Conservation (phyloP, 2,329 filamentous ascomycete species). For the Aspergillus cejpii region DNA sequence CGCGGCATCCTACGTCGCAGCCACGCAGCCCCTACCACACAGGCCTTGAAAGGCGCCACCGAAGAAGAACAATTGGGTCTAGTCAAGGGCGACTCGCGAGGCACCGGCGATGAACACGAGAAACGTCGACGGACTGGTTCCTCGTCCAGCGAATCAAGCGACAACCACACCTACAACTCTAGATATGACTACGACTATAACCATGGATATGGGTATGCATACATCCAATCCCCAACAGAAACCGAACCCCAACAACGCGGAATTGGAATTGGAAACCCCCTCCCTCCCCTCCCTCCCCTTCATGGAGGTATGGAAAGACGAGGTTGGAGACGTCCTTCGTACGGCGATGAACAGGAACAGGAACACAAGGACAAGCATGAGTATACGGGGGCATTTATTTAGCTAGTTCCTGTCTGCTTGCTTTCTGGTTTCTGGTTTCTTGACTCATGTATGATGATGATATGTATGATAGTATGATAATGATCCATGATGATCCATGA, state of each 20-base stretch:
- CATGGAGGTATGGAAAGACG: slow-evolving; percentile 9
- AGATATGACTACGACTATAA: slow-evolving; percentile 18
- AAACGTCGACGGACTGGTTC: slow-evolving; percentile 24
- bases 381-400: slow-evolving; percentile 8
- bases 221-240: background rate
- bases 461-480: slow-evolving; percentile 11
- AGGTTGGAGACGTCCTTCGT: slow-evolving; percentile 26
- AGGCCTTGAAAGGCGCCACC: slow-evolving; percentile 50
- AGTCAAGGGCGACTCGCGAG: slow-evolving; percentile 62
- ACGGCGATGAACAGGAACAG: slow-evolving; percentile 3
- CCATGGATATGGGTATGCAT: background rate
- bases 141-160: slow-evolving; percentile 14
- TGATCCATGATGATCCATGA: too few species aligned
- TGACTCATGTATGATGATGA: slow-evolving; percentile 1
- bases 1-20: slow-evolving; percentile 40
- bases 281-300: too few species aligned
- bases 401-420: too few species aligned
- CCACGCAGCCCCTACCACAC: slow-evolving; percentile 21
- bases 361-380: background rate
- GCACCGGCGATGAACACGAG: slow-evolving; percentile 19
- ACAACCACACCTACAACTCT: slow-evolving; percentile 16
- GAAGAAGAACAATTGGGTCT: slow-evolving; percentile 79
- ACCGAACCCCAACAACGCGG: too few species aligned
- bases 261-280: too few species aligned
- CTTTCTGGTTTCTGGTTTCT: too few species aligned